Evolutionary conservation across 108 stramenopile genomes (phyloP).

Genomic region (Asterionellopsis glacialis): DNA sequence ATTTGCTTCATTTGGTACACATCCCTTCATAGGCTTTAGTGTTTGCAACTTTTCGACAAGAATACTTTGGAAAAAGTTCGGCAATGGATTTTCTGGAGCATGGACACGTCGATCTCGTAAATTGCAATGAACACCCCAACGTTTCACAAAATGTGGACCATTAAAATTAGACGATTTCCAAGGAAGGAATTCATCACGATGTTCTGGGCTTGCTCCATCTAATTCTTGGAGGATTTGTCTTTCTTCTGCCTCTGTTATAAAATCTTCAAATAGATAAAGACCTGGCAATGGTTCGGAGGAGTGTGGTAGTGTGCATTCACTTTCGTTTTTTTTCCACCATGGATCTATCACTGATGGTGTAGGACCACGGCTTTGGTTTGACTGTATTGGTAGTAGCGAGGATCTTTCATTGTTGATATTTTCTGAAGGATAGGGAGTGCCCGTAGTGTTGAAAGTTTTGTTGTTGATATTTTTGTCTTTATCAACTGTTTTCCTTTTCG

Average conservation of each 20-base stretch:
- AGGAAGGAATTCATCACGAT: constrained; percentile 12
- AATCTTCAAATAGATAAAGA: constrained; percentile 41
- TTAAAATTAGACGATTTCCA: constrained; percentile 46
- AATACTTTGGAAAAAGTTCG: constrained; percentile 26
- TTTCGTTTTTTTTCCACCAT: background rate
- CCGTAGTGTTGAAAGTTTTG: background rate
- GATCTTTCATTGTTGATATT: background rate
- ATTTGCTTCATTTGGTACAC: constrained; percentile 59
- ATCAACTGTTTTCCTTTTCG: background rate
- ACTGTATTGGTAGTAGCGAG: background rate
- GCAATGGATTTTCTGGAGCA: constrained; percentile 39
- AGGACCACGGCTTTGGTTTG: background rate
- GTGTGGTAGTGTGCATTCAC: background rate
- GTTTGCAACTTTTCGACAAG: constrained; percentile 23
- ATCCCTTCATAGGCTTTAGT: constrained; percentile 17
- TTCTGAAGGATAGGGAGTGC: background rate
- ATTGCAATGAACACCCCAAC: constrained; percentile 68
- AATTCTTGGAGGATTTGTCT: constrained; percentile 19
- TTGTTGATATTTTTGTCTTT: background rate
- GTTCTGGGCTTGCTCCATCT: constrained; percentile 14
- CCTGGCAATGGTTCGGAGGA: constrained; percentile 41
- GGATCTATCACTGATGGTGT: constrained; percentile 4
- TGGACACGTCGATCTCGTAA: constrained; percentile 40
- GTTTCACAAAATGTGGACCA: constrained; percentile 46
- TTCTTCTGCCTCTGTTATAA: constrained; percentile 55